These are phyloP conservation scores for Volvox reticuliferus DNA, from an alignment of 139 green algal genomes.

Conservation along the genomic window DNA sequence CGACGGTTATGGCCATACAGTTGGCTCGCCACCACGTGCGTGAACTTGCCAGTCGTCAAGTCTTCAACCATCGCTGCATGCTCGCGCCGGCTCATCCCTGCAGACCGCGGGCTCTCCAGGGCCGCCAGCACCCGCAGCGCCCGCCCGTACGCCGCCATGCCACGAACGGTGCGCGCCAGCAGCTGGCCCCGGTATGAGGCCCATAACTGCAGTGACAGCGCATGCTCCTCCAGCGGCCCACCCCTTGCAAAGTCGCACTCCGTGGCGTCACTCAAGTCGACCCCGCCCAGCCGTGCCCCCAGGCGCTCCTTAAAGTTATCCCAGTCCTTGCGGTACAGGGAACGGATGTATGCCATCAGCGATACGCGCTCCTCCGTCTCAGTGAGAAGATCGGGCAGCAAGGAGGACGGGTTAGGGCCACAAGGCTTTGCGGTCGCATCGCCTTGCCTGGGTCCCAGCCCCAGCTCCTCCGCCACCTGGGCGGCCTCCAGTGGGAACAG, in stretches of 20 bases:
- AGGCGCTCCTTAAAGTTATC: constrained; percentile 44
- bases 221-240: constrained; percentile 27
- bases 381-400: constrained; percentile 51
- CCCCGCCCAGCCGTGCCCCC: not conserved
- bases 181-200: constrained; percentile 80
- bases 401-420: not conserved
- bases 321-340: constrained; percentile 50
- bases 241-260: constrained; percentile 23
- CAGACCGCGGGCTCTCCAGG: constrained; percentile 18
- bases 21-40: constrained; percentile 81
- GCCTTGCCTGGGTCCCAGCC: not conserved
- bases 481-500: constrained; percentile 75
- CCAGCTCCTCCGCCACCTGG: not conserved
- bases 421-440: too few relatives aligned
- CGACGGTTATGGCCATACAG: constrained; percentile 48
- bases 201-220: constrained; percentile 39
- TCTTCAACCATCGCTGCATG: constrained; percentile 55
- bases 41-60: constrained; percentile 79
- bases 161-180: constrained; percentile 81
- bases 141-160: constrained; percentile 79
- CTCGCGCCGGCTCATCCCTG: not conserved
- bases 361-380: constrained; percentile 55
- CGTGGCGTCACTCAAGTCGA: not conserved
- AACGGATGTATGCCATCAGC: constrained; percentile 55
- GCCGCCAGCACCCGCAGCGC: constrained; percentile 64